These are phyloP conservation scores for Rhynchospora tenuis DNA, from an alignment of 176 grass and related monocot genomes.

Conservation along the genomic window DNA sequence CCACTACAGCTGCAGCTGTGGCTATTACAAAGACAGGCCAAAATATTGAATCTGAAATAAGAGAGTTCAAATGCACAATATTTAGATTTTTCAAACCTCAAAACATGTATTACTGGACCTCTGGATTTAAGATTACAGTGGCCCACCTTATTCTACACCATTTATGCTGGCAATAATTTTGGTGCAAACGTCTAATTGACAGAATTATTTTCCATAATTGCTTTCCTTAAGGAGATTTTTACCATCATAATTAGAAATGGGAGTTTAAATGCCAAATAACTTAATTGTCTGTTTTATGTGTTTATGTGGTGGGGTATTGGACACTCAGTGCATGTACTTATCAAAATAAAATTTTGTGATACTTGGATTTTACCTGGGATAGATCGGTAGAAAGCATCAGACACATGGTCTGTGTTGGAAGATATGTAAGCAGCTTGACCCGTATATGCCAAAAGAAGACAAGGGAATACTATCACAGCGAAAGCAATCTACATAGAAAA, in stretches of 20 bases:
- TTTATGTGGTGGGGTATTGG: background rate
- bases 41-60: slow-evolving; percentile 54
- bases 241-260: background rate
- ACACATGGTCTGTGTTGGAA: slow-evolving; percentile 46
- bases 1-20: slow-evolving; percentile 71
- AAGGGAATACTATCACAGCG: slow-evolving; percentile 70
- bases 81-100: background rate
- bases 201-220: background rate
- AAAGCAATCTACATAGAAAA: slow-evolving; percentile 62
- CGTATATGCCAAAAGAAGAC: slow-evolving; percentile 79
- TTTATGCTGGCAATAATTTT: background rate
- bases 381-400: slow-evolving; percentile 66
- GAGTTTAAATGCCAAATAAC: background rate
- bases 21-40: slow-evolving; percentile 77
- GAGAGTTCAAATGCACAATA: background rate
- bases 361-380: slow-evolving; percentile 45
- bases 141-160: background rate
- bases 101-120: background rate
- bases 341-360: background rate
- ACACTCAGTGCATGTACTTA: background rate
- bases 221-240: background rate
- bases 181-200: background rate
- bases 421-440: slow-evolving; percentile 81
- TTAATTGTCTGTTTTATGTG: background rate
- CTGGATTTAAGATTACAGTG: background rate